A percentile compares a stretch with the other conserved stretches of the same genome.
Evolutionary conservation across 1,284 basidiomycete species (phyloP).

Genomic region (Cystobasidium slooffiae): DNA sequence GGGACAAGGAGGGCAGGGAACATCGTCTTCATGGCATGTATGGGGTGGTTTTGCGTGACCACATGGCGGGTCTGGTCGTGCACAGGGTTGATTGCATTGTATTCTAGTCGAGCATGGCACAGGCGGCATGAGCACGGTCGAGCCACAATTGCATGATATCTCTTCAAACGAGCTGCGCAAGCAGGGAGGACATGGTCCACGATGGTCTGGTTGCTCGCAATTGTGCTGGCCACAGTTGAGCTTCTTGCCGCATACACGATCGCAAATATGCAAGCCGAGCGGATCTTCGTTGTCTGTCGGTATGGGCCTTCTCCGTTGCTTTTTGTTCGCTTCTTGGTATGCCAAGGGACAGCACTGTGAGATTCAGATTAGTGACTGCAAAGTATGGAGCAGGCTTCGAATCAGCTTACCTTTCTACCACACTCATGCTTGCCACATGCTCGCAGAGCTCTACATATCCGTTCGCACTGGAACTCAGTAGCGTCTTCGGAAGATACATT

Average conservation of each 20-base stretch:
- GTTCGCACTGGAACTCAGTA: conserved; percentile 74
- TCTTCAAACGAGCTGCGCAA: conserved; percentile 86
- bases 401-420: conserved; percentile 61
- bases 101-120: conserved; percentile 77
- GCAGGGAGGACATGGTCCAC: conserved; percentile 76
- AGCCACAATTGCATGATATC: conserved; percentile 76
- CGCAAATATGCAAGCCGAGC: conserved; percentile 46
- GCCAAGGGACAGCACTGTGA: conserved; percentile 79
- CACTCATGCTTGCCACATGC: conserved; percentile 83
- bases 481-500: conserved; percentile 48
- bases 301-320: conserved; percentile 39
- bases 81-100: conserved; percentile 76
- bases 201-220: conserved; percentile 75
- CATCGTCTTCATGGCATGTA: conserved; percentile 72
- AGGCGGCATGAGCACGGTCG: conserved; percentile 70
- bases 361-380: background rate
- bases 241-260: conserved; percentile 52
- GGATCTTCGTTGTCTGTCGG: conserved; percentile 50
- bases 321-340: conserved; percentile 58
- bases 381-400: background rate
- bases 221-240: conserved; percentile 54
- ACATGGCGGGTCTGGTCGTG: conserved; percentile 70
- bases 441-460: conserved; percentile 72
- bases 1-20: conserved; percentile 79
- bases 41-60: conserved; percentile 79